These are phyloP conservation scores for Eucalyptus leucophloia DNA, from an alignment of 345 rosid species.

Conservation along the genomic window DNA sequence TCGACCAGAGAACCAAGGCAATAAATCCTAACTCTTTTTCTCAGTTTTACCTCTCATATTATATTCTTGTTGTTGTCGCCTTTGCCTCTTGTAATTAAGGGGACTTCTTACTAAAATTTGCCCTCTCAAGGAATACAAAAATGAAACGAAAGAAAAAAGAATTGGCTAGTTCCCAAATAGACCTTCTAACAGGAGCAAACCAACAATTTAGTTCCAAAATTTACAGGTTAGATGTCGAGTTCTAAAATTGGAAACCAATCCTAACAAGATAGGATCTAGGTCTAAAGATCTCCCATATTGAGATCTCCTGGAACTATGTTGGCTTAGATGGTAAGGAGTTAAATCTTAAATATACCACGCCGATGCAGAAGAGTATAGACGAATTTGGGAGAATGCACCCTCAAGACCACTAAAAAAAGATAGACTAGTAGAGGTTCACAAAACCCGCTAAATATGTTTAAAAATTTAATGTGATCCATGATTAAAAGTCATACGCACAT, in stretches of 20 bases:
- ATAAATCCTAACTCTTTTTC: not conserved
- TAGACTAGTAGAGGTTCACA: not conserved
- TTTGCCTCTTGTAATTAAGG: not conserved
- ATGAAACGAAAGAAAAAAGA: too few species aligned
- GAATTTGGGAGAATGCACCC: not conserved
- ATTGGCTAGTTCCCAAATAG: fast-evolving
- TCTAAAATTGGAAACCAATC: not conserved
- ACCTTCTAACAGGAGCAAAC: fast-evolving
- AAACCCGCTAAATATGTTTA: not conserved
- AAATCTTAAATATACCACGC: not conserved
- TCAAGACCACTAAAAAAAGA: not conserved
- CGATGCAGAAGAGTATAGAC: fast-evolving
- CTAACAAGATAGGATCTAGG: fast-evolving
- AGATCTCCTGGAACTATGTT: fast-evolving
- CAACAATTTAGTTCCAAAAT: fast-evolving
- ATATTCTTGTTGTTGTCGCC: too few species aligned
- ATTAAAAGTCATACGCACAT: not conserved
- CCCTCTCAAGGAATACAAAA: too few species aligned
- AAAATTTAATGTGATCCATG: not conserved
- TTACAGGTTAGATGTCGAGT: fast-evolving
- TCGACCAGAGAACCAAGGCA: fast-evolving
- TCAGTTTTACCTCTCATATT: too few species aligned
- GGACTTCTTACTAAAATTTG: not conserved
- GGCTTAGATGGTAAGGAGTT: not conserved
- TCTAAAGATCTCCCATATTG: not conserved